Evolutionary conservation across 169 alveolate genomes (phyloP).

Genomic region (Plasmodium adleri): DNA sequence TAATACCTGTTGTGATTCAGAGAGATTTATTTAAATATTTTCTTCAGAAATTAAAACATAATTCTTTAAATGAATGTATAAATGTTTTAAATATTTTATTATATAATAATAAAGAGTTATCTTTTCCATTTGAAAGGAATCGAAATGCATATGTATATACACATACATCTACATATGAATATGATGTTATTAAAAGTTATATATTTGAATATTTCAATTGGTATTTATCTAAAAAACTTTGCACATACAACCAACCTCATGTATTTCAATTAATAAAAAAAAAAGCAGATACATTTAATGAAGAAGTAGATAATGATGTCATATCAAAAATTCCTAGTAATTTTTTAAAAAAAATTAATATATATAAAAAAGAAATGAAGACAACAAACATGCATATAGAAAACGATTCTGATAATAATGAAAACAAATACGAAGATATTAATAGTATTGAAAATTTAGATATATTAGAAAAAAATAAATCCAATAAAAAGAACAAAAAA

Average conservation of each 20-base stretch:
- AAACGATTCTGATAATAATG: not conserved
- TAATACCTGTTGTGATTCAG: constrained; percentile 71
- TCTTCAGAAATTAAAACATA: constrained; percentile 39
- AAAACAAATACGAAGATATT: no score
- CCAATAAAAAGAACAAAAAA: not conserved
- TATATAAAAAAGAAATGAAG: not conserved
- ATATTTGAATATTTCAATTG: constrained; percentile 39
- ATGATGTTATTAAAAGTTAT: constrained; percentile 60
- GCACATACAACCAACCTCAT: constrained; percentile 29
- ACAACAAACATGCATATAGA: constrained; percentile 9
- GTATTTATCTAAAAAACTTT: constrained; percentile 23
- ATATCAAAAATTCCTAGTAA: constrained; percentile 16
- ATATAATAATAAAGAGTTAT: not conserved
- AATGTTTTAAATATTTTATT: constrained; percentile 31
- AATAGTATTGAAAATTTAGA: not conserved
- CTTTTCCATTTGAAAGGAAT: constrained; percentile 22
- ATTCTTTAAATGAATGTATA: constrained; percentile 36
- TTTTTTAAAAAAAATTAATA: constrained; percentile 7
- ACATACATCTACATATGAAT: constrained; percentile 42
- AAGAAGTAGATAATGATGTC: not conserved
- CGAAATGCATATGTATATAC: constrained; percentile 4
- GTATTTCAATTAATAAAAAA: constrained; percentile 17
- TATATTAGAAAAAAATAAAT: not conserved
- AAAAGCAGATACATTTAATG: not conserved
- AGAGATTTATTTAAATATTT: constrained; percentile 67